These are phyloP conservation scores for Auriscalpium vulgare DNA, from an alignment of 768 basidiomycete species.

Conservation along the genomic window DNA sequence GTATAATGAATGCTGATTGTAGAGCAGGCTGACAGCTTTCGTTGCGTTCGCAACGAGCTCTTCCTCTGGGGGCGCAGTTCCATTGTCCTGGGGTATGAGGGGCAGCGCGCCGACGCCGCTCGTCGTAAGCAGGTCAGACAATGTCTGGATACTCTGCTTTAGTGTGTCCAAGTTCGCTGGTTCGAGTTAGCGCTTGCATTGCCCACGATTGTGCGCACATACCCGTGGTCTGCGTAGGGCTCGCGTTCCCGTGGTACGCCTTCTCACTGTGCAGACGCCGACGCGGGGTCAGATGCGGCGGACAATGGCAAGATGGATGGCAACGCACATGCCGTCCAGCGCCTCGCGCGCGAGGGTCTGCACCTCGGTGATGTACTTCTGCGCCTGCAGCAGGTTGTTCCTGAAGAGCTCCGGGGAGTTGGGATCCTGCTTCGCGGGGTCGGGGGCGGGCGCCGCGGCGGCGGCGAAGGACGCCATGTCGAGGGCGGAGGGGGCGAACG, in stretches of 20 bases:
- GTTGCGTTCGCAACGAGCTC: constrained; percentile 10
- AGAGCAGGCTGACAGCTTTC: constrained; percentile 8
- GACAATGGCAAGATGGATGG: background rate
- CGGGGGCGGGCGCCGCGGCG: background rate
- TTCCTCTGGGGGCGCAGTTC: constrained; percentile 7
- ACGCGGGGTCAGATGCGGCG: background rate
- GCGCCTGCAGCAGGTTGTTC: constrained; percentile 7
- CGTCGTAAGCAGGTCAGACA: constrained; percentile 6
- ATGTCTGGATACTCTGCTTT: constrained; percentile 3
- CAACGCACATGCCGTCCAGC: constrained; percentile 11
- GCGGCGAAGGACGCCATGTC: background rate
- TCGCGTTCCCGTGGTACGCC: constrained; percentile 11
- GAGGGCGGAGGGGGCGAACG: constrained; percentile 8
- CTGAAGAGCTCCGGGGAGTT: constrained; percentile 14
- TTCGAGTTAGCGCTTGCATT: background rate
- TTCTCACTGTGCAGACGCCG: constrained; percentile 2
- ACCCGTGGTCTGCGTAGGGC: constrained; percentile 8
- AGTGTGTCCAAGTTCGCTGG: constrained; percentile 7
- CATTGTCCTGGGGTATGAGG: constrained; percentile 6
- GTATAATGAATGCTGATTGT: constrained; percentile 4
- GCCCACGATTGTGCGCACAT: background rate
- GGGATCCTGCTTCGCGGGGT: constrained; percentile 5
- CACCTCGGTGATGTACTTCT: constrained; percentile 6
- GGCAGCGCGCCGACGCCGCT: constrained; percentile 12
- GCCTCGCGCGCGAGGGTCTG: constrained; percentile 10